Conservation (phyloP, 2,329 filamentous ascomycete species). For the Alternaria incomplexa region DNA sequence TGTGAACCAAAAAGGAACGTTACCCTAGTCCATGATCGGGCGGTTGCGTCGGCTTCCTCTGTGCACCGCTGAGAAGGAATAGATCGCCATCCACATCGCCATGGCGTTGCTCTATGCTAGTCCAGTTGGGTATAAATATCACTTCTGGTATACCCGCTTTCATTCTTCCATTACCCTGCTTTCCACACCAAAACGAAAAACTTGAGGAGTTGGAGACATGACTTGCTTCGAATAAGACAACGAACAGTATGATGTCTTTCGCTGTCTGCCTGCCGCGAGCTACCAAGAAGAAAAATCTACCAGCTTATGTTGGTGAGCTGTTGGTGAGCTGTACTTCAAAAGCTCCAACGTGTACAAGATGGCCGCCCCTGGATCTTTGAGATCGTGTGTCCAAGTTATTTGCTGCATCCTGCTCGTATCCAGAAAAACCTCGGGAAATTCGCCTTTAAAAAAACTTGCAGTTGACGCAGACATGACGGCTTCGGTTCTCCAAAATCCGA, state of each 20-base stretch:
- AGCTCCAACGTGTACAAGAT: background rate
- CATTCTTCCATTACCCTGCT: background rate
- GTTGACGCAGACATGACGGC: background rate
- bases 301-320: too few relatives aligned
- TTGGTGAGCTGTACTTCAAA: background rate
- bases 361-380: background rate
- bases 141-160: background rate
- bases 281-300: too few relatives aligned
- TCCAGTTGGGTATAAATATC: background rate
- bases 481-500: background rate
- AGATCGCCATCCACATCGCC: background rate
- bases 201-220: too few relatives aligned
- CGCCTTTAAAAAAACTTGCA: background rate
- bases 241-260: background rate
- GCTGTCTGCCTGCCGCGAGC: background rate
- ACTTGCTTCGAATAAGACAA: too few relatives aligned
- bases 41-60: background rate
- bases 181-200: background rate
- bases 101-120: background rate
- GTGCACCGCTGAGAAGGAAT: background rate
- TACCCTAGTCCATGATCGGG: rapidly evolving
- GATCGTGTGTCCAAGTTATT: background rate
- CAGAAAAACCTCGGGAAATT: background rate
- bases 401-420: background rate
- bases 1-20: background rate